Evolutionary conservation across 148 eudicot species (phyloP).

Genomic region (Salicornia ramosissima): DNA sequence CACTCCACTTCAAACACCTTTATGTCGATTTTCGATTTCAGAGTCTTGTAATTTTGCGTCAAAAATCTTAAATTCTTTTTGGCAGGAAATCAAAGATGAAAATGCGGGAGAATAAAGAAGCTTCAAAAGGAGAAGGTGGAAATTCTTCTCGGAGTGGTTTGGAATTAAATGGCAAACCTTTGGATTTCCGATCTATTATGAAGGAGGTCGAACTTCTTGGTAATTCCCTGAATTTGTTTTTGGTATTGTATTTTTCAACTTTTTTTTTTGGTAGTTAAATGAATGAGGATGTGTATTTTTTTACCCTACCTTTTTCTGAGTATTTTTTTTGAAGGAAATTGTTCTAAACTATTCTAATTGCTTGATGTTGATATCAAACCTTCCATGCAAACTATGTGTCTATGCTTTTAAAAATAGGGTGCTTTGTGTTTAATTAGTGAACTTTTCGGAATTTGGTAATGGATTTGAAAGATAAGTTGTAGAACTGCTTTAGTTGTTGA

Average conservation of each 20-base stretch:
- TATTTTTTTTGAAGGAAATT: no score
- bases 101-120: slow-evolving; percentile 34
- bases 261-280: no score
- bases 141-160: slow-evolving; percentile 19
- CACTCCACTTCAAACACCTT: background rate
- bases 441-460: background rate
- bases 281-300: no score
- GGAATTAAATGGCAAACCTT: slow-evolving; percentile 42
- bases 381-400: no score
- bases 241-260: no score
- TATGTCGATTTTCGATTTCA: no score
- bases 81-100: slow-evolving; percentile 7
- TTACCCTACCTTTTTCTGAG: no score
- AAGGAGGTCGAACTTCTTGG: slow-evolving; percentile 69
- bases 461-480: background rate
- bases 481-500: background rate
- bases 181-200: slow-evolving; percentile 57
- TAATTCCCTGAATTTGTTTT: slow-evolving; percentile 11
- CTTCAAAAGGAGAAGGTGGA: slow-evolving; percentile 18
- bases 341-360: no score
- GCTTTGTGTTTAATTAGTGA: background rate
- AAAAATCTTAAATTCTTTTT: background rate
- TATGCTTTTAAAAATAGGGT: background rate
- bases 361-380: no score
- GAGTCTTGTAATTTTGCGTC: background rate